Conservation (phyloP, 768 basidiomycete genomes). For the Phallus indusiatus region DNA sequence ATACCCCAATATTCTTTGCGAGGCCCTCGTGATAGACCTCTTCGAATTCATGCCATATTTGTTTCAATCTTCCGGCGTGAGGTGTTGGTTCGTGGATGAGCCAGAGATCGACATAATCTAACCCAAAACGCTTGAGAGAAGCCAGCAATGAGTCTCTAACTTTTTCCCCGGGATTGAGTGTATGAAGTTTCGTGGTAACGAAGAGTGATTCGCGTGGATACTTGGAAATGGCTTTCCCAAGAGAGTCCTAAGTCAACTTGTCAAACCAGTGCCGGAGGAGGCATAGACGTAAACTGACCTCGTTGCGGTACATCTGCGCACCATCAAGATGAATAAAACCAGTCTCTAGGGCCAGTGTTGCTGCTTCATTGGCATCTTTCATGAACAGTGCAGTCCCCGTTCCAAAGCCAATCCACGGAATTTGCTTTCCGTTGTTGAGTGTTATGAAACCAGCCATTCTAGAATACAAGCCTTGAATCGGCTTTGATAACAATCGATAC, state of each 20-base stretch:
- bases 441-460: slow-evolving; percentile 1
- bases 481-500: neutral
- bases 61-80: slow-evolving; percentile 30
- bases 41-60: slow-evolving; percentile 56
- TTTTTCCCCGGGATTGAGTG: slow-evolving; percentile 28
- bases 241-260: neutral
- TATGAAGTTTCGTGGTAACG: slow-evolving; percentile 48
- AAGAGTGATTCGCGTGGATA: slow-evolving; percentile 42
- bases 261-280: neutral
- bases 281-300: slow-evolving; percentile 19
- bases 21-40: slow-evolving; percentile 38
- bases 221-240: slow-evolving; percentile 1
- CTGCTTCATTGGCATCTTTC: slow-evolving; percentile 31
- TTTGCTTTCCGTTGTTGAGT: slow-evolving; percentile 45
- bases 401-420: slow-evolving; percentile 55
- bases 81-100: slow-evolving; percentile 39
- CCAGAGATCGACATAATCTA: slow-evolving; percentile 54
- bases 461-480: neutral
- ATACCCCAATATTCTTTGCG: slow-evolving; percentile 52
- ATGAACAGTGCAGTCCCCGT: slow-evolving; percentile 46
- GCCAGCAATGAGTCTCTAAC: slow-evolving; percentile 39
- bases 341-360: slow-evolving; percentile 42
- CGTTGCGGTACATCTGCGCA: slow-evolving; percentile 53
- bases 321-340: slow-evolving; percentile 56
- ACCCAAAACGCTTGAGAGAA: slow-evolving; percentile 44